Percentiles rank a stretch among this genome's conserved stretches.
phyloP scores from a whole-genome alignment of 2,329 filamentous ascomycete genomes.

The Cladobotryum protrusum region DNA sequence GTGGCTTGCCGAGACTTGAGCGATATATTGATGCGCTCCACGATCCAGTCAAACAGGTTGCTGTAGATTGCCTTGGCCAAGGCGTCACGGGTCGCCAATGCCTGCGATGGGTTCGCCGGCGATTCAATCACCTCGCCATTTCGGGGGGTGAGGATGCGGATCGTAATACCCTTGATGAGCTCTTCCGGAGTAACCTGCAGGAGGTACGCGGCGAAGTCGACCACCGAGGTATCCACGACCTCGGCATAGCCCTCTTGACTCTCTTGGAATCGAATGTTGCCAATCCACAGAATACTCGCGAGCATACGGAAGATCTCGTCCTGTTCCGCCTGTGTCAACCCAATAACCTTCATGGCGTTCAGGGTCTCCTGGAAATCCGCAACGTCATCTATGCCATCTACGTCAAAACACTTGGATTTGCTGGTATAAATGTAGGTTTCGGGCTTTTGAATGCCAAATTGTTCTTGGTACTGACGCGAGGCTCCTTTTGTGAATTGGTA shows the following conservation, averaged over 20 bases:
- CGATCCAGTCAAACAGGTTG: constrained; percentile 98
- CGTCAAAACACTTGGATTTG: constrained; percentile 88
- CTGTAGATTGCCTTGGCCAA: constrained; percentile 93
- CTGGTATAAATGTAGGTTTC: constrained; percentile 93
- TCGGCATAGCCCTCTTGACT: constrained; percentile 84
- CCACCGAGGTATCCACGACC: constrained; percentile 81
- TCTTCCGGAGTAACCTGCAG: constrained; percentile 78
- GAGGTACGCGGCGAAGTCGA: constrained; percentile 91
- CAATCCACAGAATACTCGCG: constrained; percentile 84
- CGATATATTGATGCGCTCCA: constrained; percentile 83
- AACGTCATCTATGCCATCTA: constrained; percentile 86
- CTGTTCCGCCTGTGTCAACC: constrained; percentile 79
- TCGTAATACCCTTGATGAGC: constrained; percentile 81
- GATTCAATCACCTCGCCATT: constrained; percentile 63
- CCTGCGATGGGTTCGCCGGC: constrained; percentile 82
- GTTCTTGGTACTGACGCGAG: constrained; percentile 75
- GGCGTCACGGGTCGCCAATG: constrained; percentile 79
- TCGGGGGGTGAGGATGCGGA: constrained; percentile 70
- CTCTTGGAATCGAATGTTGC: constrained; percentile 86
- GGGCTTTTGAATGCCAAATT: constrained; percentile 85
- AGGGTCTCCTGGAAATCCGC: constrained; percentile 86
- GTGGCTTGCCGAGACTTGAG: constrained; percentile 70
- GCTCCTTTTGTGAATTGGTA: constrained; percentile 98
- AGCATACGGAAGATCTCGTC: constrained; percentile 97
- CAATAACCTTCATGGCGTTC: constrained; percentile 92